Evolutionary conservation across 495 filamentous ascomycete genomes (phyloP).

Genomic region (Podospora conica): DNA sequence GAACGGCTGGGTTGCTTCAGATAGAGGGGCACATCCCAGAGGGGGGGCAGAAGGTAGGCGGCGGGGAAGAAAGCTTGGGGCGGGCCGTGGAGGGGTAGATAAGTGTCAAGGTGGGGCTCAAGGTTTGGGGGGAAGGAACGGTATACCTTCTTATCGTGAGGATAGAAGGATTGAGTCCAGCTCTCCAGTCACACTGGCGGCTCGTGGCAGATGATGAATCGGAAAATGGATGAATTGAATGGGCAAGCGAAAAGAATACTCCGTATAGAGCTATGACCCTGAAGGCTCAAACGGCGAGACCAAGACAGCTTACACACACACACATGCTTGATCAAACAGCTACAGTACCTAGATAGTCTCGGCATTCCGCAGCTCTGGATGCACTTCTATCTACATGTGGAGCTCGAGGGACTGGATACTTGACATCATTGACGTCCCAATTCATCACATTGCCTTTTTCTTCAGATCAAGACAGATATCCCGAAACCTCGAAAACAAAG

Average conservation of each 20-base stretch:
- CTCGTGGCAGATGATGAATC: too few species aligned
- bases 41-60: neutral
- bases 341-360: too few species aligned
- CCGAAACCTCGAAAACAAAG: neutral
- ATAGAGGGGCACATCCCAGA: constrained; percentile 5
- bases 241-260: too few species aligned
- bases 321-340: neutral
- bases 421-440: neutral
- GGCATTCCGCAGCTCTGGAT: neutral
- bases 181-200: too few species aligned
- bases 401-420: neutral
- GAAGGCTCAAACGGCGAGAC: neutral
- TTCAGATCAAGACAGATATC: neutral
- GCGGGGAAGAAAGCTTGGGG: neutral
- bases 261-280: neutral
- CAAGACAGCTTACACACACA: neutral
- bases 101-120: neutral
- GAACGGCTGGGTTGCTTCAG: neutral
- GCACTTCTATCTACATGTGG: neutral
- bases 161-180: too few species aligned
- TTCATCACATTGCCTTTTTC: neutral
- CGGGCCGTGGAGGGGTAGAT: neutral
- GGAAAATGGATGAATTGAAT: too few species aligned
- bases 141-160: too few species aligned
- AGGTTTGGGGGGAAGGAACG: too few species aligned